These are phyloP conservation scores for Prinsepia uniflora DNA, from an alignment of 306 rosid genomes.

Conservation along the genomic window DNA sequence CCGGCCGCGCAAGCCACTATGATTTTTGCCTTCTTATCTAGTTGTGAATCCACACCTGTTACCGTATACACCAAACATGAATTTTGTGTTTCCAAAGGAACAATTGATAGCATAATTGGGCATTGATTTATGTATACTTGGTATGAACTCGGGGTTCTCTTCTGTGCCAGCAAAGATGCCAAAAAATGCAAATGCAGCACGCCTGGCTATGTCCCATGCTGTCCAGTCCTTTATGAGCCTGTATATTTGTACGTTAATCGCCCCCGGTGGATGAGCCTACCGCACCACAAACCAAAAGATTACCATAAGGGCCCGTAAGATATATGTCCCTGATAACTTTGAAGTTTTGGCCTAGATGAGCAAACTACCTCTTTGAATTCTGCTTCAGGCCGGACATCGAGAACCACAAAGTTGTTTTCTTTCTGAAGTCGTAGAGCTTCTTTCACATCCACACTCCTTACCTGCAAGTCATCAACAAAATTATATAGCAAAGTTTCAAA, in stretches of 20 bases:
- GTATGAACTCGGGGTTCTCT: conserved; percentile 90
- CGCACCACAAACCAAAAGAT: too few species aligned
- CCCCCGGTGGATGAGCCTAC: conserved; percentile 85
- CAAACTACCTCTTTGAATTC: conserved; percentile 77
- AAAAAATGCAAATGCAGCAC: conserved; percentile 96
- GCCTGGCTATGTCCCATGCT: conserved; percentile 97
- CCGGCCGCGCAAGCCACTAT: conserved; percentile 90
- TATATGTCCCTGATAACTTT: too few species aligned
- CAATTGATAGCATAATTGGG: conserved; percentile 1
- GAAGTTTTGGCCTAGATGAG: too few species aligned
- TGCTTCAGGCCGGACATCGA: conserved; percentile 92
- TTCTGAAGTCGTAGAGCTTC: conserved; percentile 95
- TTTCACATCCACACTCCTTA: conserved; percentile 84
- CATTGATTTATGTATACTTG: conserved; percentile 37
- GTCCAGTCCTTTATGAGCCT: conserved; percentile 99
- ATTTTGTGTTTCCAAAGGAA: conserved; percentile 9
- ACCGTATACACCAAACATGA: conserved; percentile 10
- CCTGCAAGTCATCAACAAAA: conserved; percentile 38
- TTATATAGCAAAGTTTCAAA: too few species aligned
- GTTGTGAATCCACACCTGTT: conserved; percentile 70
- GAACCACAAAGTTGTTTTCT: conserved; percentile 91
- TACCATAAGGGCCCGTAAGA: too few species aligned
- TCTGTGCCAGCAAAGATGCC: conserved; percentile 96
- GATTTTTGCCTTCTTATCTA: conserved; percentile 69
- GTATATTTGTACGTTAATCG: conserved; percentile 87